These are phyloP conservation scores for Penicillium sp. DNA, from an alignment of 2,329 filamentous ascomycete genomes.

Conservation along the genomic window DNA sequence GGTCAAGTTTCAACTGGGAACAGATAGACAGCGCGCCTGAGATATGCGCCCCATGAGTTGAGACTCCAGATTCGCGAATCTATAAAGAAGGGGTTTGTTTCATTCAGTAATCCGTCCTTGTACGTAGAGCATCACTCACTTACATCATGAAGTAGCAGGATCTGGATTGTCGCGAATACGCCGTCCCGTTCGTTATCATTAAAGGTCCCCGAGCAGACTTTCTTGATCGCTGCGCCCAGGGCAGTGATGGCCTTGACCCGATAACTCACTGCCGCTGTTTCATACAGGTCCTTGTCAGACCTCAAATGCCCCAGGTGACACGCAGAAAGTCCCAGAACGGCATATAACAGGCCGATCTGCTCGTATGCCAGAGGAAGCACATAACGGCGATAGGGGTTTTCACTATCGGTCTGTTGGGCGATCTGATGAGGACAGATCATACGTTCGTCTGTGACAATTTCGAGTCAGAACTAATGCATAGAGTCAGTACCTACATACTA, in stretches of 20 bases:
- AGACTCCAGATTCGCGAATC: constrained; percentile 36
- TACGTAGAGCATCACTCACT: constrained; percentile 2
- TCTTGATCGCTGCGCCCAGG: constrained; percentile 26
- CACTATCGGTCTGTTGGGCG: constrained; percentile 21
- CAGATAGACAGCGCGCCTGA: constrained; percentile 37
- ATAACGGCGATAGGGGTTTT: constrained; percentile 34
- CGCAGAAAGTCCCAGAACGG: constrained; percentile 31
- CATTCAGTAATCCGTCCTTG: background rate
- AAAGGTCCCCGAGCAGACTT: constrained; percentile 26
- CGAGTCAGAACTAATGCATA: background rate
- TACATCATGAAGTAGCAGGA: constrained; percentile 35
- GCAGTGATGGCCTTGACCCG: constrained; percentile 32
- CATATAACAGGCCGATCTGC: constrained; percentile 30
- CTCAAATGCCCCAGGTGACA: constrained; percentile 30
- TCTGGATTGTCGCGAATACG: constrained; percentile 32
- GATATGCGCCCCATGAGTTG: constrained; percentile 34
- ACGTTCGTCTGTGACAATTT: constrained; percentile 23
- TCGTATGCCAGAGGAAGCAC: constrained; percentile 32
- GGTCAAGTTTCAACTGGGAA: constrained; percentile 26
- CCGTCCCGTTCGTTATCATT: constrained; percentile 31
- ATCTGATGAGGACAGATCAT: constrained; percentile 34
- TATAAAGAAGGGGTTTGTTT: constrained; percentile 1
- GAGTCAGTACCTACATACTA: background rate
- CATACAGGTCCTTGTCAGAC: constrained; percentile 21
- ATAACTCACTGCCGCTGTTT: constrained; percentile 31